Percentiles rank a stretch among this genome's conserved stretches.
phyloP scores from a whole-genome alignment of 345 rosid species.

The Bruguiera gymnorhiza region DNA sequence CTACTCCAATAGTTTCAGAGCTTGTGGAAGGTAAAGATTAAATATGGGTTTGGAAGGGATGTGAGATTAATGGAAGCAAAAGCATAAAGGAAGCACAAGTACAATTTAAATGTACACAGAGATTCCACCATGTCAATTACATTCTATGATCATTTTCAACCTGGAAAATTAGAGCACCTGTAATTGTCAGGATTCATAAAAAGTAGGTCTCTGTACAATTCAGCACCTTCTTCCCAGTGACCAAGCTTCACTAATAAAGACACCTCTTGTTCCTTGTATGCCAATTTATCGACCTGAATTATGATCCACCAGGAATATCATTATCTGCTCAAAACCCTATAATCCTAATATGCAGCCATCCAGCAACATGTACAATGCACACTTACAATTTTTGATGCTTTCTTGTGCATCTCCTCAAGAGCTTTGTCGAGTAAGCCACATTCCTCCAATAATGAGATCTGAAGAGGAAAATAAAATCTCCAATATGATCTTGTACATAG shows the following conservation, averaged over 20 bases:
- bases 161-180: slow-evolving; percentile 43
- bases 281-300: slow-evolving; percentile 78
- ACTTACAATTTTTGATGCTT: slow-evolving; percentile 75
- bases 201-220: slow-evolving; percentile 66
- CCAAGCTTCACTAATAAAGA: slow-evolving; percentile 76
- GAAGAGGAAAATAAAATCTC: slow-evolving; percentile 13
- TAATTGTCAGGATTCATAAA: slow-evolving; percentile 96
- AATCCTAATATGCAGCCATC: neutral
- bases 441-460: slow-evolving; percentile 94
- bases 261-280: slow-evolving; percentile 85
- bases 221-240: slow-evolving; percentile 68
- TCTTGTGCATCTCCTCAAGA: slow-evolving; percentile 75
- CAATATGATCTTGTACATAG: neutral
- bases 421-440: slow-evolving; percentile 64
- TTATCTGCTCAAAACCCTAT: slow-evolving; percentile 11
- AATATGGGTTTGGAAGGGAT: too few relatives aligned
- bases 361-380: neutral
- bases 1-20: too few relatives aligned
- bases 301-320: slow-evolving; percentile 19
- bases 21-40: too few relatives aligned
- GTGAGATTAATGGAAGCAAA: too few relatives aligned
- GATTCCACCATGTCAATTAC: neutral
- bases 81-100: too few relatives aligned
- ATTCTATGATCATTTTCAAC: neutral
- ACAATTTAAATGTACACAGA: too few relatives aligned